Evolutionary conservation across 441 rosid species (phyloP).

Genomic region (Syzygium syzygioides): DNA sequence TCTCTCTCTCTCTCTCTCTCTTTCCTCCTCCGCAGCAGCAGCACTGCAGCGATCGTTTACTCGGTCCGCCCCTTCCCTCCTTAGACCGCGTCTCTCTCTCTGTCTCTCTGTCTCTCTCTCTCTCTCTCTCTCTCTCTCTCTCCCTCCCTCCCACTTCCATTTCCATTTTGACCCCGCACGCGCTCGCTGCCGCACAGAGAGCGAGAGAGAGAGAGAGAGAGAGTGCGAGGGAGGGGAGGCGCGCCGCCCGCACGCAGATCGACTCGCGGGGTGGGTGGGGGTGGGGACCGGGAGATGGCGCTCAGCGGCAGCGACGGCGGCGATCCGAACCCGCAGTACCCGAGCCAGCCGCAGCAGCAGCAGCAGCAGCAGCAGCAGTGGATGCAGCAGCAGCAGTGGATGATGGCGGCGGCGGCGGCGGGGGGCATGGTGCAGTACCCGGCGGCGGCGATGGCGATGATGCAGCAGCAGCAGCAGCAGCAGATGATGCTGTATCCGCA

Average conservation of each 20-base stretch:
- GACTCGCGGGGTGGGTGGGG: conserved; percentile 1
- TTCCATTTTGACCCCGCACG: no score
- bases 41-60: neutral
- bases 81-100: neutral
- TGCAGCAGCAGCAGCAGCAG: conserved; percentile 60
- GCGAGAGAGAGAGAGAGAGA: conserved; percentile 6
- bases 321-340: conserved; percentile 44
- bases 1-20: neutral
- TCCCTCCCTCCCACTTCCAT: no score
- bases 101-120: neutral
- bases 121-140: neutral
- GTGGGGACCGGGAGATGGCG: conserved; percentile 46
- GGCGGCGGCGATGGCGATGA: conserved; percentile 59
- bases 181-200: neutral
- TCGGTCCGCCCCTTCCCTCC: neutral
- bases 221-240: no score
- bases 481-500: conserved; percentile 85
- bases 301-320: conserved; percentile 48
- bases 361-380: conserved; percentile 23
- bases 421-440: conserved; percentile 49
- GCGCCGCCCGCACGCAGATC: neutral
- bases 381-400: conserved; percentile 40
- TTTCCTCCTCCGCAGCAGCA: neutral
- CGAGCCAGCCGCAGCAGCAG: conserved; percentile 6
- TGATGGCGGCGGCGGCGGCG: conserved; percentile 53